Evolutionary conservation across 768 basidiomycete genomes (phyloP).

Genomic region (Boletus reticulatus): DNA sequence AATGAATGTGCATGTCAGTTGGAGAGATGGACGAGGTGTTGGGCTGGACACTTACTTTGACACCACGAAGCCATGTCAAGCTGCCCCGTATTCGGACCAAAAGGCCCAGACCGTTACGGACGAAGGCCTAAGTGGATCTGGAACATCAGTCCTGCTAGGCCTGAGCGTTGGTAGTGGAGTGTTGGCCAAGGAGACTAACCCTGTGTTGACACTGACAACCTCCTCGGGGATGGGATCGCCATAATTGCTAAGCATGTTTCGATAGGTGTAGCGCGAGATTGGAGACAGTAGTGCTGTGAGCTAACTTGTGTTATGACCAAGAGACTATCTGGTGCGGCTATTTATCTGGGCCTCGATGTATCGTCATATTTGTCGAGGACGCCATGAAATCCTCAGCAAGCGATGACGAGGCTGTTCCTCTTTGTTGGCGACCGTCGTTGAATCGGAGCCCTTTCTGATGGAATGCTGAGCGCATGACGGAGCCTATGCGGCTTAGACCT

Average conservation of each 20-base stretch:
- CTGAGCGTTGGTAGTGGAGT: neutral
- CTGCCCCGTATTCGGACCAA: conserved; percentile 14
- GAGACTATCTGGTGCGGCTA: neutral
- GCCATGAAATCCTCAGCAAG: neutral
- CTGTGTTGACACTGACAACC: no score
- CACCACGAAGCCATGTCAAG: conserved; percentile 3
- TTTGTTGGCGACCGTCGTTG: neutral
- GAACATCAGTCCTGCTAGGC: no score
- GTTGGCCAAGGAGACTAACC: neutral
- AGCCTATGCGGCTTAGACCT: no score
- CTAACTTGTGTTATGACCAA: no score
- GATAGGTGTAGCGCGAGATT: no score
- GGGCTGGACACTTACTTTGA: neutral
- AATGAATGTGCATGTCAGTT: neutral
- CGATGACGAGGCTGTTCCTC: neutral
- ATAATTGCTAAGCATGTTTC: no score
- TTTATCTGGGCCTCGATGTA: conserved; percentile 3
- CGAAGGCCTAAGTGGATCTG: neutral
- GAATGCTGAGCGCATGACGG: no score
- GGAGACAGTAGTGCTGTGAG: no score
- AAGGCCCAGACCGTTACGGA: neutral
- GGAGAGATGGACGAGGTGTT: neutral
- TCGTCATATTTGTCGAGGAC: neutral
- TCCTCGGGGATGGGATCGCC: no score
- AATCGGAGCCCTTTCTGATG: no score